These are phyloP conservation scores for Scleroderma bovista DNA, from an alignment of 768 basidiomycete species.

Conservation along the genomic window DNA sequence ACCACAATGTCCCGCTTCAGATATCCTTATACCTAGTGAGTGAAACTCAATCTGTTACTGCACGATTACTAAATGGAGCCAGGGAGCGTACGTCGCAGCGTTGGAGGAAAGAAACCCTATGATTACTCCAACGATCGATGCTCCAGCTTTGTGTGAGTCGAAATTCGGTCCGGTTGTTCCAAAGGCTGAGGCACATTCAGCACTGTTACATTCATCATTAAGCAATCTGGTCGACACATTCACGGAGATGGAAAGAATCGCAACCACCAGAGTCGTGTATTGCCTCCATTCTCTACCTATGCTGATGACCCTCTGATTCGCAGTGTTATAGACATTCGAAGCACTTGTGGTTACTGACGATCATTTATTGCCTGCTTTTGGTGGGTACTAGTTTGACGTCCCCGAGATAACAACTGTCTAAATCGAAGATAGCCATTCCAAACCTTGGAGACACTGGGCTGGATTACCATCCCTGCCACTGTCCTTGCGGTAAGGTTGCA, in stretches of 20 bases:
- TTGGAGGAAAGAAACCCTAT: constrained; percentile 40
- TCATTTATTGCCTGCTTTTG: constrained; percentile 53
- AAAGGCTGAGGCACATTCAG: constrained; percentile 25
- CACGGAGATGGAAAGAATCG: constrained; percentile 65
- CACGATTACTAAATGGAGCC: background rate
- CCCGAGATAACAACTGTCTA: background rate
- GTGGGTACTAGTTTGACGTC: constrained; percentile 30
- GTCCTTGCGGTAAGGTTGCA: constrained; percentile 38
- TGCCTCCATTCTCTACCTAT: background rate
- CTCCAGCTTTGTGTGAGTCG: constrained; percentile 52
- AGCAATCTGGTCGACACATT: constrained; percentile 56
- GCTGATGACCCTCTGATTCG: background rate
- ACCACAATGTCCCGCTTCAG: constrained; percentile 66
- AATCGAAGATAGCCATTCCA: constrained; percentile 50
- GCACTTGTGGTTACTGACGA: constrained; percentile 61
- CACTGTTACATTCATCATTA: constrained; percentile 41
- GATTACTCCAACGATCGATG: constrained; percentile 32
- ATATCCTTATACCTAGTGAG: constrained; percentile 62
- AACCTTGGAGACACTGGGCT: constrained; percentile 46
- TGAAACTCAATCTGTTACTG: background rate
- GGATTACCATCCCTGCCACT: constrained; percentile 62
- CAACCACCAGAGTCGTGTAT: constrained; percentile 50
- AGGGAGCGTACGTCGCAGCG: constrained; percentile 64
- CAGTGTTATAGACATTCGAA: constrained; percentile 47
- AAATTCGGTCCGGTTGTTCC: background rate